Evolutionary conservation across 257 asterid genomes (phyloP).

Genomic region (Nicotiana obtusifolia): DNA sequence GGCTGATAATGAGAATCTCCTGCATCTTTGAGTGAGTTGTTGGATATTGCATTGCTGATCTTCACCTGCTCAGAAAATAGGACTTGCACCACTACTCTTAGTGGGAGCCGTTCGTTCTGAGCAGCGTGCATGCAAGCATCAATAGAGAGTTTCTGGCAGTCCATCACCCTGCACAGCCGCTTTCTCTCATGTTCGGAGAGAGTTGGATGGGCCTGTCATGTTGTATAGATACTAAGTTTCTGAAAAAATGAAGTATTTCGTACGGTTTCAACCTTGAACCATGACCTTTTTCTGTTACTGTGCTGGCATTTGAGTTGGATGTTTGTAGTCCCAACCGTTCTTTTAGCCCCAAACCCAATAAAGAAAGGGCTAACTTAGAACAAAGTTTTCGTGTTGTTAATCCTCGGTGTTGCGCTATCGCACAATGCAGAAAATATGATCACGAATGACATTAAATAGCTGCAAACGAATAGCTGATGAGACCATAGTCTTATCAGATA

Average conservation of each 20-base stretch:
- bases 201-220: slow-evolving; percentile 72
- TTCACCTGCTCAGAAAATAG: slow-evolving; percentile 91
- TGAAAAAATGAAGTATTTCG: not conserved
- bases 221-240: not conserved
- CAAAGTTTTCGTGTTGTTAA: too few species aligned
- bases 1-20: slow-evolving; percentile 65
- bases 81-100: slow-evolving; percentile 82
- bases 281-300: too few species aligned
- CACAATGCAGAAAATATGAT: not conserved
- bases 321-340: too few species aligned
- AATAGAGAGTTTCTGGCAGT: slow-evolving; percentile 87
- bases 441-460: not conserved
- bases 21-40: slow-evolving; percentile 49
- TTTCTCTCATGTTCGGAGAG: slow-evolving; percentile 84
- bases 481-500: not conserved
- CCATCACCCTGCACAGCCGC: slow-evolving; percentile 91
- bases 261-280: not conserved
- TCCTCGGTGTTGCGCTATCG: too few species aligned
- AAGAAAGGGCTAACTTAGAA: too few species aligned
- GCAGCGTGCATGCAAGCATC: slow-evolving; percentile 99
- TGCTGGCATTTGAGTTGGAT: too few species aligned
- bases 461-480: not conserved
- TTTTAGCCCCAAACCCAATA: too few species aligned
- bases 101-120: slow-evolving; percentile 87
- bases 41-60: slow-evolving; percentile 75